Evolutionary conservation across 805 yeast species (phyloP).

Genomic region (Monosporozyma siamensis): DNA sequence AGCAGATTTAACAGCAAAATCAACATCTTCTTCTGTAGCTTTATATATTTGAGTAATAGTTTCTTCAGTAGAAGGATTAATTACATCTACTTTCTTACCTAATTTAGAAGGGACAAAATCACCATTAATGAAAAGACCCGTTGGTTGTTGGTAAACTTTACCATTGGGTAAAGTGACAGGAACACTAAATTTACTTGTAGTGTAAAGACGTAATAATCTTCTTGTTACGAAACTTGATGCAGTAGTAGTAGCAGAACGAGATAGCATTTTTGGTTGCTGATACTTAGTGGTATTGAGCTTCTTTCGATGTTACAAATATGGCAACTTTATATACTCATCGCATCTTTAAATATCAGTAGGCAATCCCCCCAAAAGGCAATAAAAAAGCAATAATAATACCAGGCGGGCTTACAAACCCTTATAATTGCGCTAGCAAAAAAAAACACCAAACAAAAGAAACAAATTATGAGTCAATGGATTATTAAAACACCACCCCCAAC

Average conservation of each 20-base stretch:
- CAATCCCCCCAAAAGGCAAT: no score
- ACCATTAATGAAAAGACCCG: slow-evolving; percentile 74
- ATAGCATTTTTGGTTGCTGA: slow-evolving; percentile 4
- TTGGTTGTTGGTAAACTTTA: slow-evolving; percentile 61
- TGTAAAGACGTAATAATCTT: slow-evolving; percentile 23
- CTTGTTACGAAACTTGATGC: slow-evolving; percentile 2
- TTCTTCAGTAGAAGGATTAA: slow-evolving; percentile 70
- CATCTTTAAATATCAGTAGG: no score
- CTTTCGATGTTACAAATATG: no score
- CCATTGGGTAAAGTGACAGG: slow-evolving; percentile 67
- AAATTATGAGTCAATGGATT: neutral
- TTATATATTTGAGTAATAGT: slow-evolving; percentile 59
- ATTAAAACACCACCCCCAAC: no score
- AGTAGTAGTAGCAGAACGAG: slow-evolving; percentile 5
- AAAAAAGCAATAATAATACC: no score
- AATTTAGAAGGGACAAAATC: slow-evolving; percentile 56
- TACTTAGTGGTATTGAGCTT: no score
- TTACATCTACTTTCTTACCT: slow-evolving; percentile 50
- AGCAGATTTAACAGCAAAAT: slow-evolving; percentile 81
- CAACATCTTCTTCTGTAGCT: slow-evolving; percentile 72
- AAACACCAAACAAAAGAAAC: no score
- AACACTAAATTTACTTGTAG: slow-evolving; percentile 35
- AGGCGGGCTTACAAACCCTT: neutral
- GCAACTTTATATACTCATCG: no score
- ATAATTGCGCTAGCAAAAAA: no score